Conservation (phyloP, 2,329 filamentous ascomycete species). For the Chaetomiaceae sp. region DNA sequence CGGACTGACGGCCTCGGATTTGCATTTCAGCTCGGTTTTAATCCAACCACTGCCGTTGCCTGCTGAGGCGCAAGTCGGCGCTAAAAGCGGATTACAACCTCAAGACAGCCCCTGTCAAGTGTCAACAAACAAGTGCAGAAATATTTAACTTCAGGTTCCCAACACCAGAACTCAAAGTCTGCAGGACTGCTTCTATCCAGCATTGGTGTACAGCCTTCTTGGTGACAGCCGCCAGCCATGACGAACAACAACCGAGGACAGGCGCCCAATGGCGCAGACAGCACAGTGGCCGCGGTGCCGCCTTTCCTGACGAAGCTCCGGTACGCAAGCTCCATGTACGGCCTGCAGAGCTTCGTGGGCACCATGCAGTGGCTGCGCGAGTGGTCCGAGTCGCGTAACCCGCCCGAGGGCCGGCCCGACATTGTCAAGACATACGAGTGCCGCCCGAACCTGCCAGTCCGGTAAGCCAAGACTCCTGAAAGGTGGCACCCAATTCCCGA, state of each 20-base stretch:
- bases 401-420: slow-evolving; percentile 27
- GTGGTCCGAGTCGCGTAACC: slow-evolving; percentile 30
- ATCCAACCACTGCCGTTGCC: too few relatives aligned
- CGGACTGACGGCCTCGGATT: too few relatives aligned
- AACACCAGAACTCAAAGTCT: too few relatives aligned
- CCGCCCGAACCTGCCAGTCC: slow-evolving; percentile 32
- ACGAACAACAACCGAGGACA: neutral
- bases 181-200: too few relatives aligned
- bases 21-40: too few relatives aligned
- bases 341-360: slow-evolving; percentile 23
- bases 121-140: too few relatives aligned
- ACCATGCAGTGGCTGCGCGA: slow-evolving; percentile 24
- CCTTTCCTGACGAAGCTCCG: slow-evolving; percentile 24
- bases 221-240: too few relatives aligned
- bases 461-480: slow-evolving; percentile 26
- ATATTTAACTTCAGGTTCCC: too few relatives aligned
- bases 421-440: slow-evolving; percentile 35
- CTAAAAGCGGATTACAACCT: too few relatives aligned
- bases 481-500: neutral
- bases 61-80: too few relatives aligned
- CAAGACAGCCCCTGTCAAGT: too few relatives aligned
- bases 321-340: slow-evolving; percentile 27
- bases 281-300: slow-evolving; percentile 15
- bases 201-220: too few relatives aligned
- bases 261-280: neutral